These are phyloP conservation scores for Lodderomyces pseudojiufengensis DNA, from an alignment of 1,139 yeast genomes.

Conservation along the genomic window DNA sequence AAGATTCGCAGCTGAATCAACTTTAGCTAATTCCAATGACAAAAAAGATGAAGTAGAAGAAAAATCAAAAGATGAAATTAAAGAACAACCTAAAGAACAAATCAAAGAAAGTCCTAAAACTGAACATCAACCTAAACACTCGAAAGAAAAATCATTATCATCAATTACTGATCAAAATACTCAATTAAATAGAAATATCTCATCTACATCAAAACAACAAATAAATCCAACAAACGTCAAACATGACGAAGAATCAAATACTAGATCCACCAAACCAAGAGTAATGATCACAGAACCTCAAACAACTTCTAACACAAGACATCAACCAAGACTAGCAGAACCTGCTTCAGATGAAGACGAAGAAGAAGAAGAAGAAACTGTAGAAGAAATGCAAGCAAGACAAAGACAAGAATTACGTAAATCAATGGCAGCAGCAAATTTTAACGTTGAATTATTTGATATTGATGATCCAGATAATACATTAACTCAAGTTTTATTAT, in stretches of 20 bases:
- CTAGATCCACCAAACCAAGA: not conserved
- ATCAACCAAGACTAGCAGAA: slow-evolving; percentile 4
- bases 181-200: too few species aligned
- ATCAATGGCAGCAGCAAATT: slow-evolving; percentile 53
- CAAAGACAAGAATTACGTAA: slow-evolving; percentile 47
- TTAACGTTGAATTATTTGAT: slow-evolving; percentile 72
- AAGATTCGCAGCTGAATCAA: slow-evolving; percentile 19
- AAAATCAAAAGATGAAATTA: not conserved
- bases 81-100: too few species aligned
- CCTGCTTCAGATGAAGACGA: slow-evolving; percentile 13
- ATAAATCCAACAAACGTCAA: slow-evolving; percentile 1
- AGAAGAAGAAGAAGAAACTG: slow-evolving; percentile 18
- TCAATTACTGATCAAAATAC: too few species aligned
- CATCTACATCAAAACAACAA: slow-evolving; percentile 1
- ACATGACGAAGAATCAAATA: slow-evolving; percentile 12
- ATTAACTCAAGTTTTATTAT: slow-evolving; percentile 74
- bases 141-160: not conserved
- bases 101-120: not conserved
- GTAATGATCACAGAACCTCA: slow-evolving; percentile 2
- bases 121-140: not conserved
- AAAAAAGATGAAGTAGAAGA: slow-evolving; percentile 2
- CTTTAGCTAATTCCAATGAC: not conserved
- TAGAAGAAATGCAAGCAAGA: slow-evolving; percentile 28
- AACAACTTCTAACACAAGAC: slow-evolving; percentile 2
- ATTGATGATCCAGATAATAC: slow-evolving; percentile 85